phyloP scores from a whole-genome alignment of 805 yeast species.

The Yamadazyma sp. region DNA sequence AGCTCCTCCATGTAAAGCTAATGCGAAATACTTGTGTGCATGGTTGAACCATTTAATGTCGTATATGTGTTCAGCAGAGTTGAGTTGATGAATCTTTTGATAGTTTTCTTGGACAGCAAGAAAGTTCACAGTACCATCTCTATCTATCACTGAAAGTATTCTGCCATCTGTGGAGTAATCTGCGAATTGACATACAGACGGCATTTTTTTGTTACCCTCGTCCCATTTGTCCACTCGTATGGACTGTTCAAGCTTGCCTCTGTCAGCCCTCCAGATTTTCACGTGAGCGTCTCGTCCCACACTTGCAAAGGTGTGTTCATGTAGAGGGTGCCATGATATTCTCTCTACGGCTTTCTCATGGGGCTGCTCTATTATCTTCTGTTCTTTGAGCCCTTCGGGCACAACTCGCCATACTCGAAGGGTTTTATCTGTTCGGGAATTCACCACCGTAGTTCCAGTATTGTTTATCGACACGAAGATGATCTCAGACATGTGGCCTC shows the following conservation, averaged over 20 bases:
- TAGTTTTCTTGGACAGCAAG: conserved; percentile 33
- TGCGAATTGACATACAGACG: conserved; percentile 22
- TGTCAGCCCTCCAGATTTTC: conserved; percentile 46
- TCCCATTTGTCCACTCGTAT: conserved; percentile 25
- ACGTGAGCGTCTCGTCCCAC: conserved; percentile 49
- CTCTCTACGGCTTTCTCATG: conserved; percentile 41
- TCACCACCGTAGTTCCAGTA: conserved; percentile 43
- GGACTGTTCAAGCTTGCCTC: conserved; percentile 31
- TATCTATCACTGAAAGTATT: conserved; percentile 44
- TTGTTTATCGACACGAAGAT: conserved; percentile 38
- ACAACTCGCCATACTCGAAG: conserved; percentile 40
- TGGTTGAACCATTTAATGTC: conserved; percentile 49
- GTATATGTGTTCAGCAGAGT: conserved; percentile 30
- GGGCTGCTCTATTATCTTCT: conserved; percentile 39
- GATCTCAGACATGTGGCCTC: conserved; percentile 27
- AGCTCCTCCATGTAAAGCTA: conserved; percentile 51
- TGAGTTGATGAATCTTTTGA: conserved; percentile 23
- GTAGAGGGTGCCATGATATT: conserved; percentile 50
- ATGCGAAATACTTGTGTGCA: conserved; percentile 29
- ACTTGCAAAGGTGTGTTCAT: conserved; percentile 46
- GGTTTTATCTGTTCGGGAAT: conserved; percentile 44
- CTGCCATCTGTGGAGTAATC: conserved; percentile 49
- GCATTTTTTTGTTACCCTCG: conserved; percentile 5
- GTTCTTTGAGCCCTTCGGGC: conserved; percentile 31
- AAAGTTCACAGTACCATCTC: conserved; percentile 36